phyloP scores from a whole-genome alignment of 2,329 filamentous ascomycete genomes.

The Aspergillus awamori region DNA sequence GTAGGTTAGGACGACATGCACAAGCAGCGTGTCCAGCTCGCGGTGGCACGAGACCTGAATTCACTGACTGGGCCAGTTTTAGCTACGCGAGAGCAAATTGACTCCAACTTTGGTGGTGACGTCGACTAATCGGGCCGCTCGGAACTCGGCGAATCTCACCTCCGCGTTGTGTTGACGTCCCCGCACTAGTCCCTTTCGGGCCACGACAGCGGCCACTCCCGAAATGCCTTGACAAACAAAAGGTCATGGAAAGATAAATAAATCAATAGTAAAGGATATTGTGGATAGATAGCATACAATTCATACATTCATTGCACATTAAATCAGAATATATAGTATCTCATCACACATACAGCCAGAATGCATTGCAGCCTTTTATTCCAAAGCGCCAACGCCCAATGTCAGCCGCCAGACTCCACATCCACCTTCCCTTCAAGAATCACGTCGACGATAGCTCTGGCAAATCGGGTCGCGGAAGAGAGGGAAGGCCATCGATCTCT shows the following conservation, averaged over 20 bases:
- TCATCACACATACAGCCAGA: conserved; percentile 7
- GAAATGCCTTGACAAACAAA: neutral
- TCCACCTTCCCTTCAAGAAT: neutral
- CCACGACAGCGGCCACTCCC: neutral
- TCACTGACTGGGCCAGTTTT: neutral
- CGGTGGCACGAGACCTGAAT: neutral
- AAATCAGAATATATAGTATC: neutral
- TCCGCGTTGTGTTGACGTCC: neutral
- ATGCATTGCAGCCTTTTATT: neutral
- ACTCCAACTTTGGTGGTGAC: neutral
- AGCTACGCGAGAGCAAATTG: no score
- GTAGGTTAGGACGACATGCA: neutral
- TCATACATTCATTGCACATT: conserved; percentile 1
- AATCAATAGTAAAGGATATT: no score
- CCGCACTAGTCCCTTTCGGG: conserved; percentile 13
- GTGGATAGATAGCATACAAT: neutral
- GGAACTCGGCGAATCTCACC: conserved; percentile 11
- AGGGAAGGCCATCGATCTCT: conserved; percentile 16
- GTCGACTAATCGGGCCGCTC: conserved; percentile 1
- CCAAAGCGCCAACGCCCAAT: neutral
- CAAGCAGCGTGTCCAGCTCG: neutral
- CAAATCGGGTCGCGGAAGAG: conserved; percentile 20
- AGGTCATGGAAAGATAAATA: no score
- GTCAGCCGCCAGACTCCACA: neutral
- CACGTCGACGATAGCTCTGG: conserved; percentile 23